Evolutionary conservation across 805 yeast genomes (phyloP).

Genomic region (Ogataea paradorogensis): DNA sequence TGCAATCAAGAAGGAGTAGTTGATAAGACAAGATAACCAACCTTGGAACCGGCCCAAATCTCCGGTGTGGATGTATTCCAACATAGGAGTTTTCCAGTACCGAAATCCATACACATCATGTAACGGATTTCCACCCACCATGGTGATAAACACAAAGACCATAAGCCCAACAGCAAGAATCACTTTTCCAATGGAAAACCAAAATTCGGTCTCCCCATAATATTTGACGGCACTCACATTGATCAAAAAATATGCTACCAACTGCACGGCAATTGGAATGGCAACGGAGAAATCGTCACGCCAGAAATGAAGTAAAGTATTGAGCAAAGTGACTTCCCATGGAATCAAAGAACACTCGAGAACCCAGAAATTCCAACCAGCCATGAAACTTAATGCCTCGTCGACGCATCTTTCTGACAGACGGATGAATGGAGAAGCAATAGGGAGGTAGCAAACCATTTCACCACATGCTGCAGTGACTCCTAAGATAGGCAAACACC

Average conservation of each 20-base stretch:
- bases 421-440: conserved; percentile 46
- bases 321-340: conserved; percentile 46
- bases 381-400: conserved; percentile 42
- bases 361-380: conserved; percentile 52
- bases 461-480: conserved; percentile 45
- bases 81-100: conserved; percentile 34
- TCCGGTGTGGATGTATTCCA: conserved; percentile 40
- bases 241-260: conserved; percentile 40
- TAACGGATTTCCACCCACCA: conserved; percentile 51
- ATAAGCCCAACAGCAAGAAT: conserved; percentile 43
- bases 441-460: conserved; percentile 45
- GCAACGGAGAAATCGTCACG: conserved; percentile 44
- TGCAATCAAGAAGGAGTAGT: conserved; percentile 42
- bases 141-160: conserved; percentile 43
- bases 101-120: conserved; percentile 38
- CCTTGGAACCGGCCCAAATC: conserved; percentile 44
- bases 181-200: conserved; percentile 43
- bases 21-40: conserved; percentile 27
- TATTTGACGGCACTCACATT: conserved; percentile 43
- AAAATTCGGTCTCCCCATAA: conserved; percentile 50
- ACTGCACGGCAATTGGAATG: conserved; percentile 42
- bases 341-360: conserved; percentile 47
- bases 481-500: conserved; percentile 42
- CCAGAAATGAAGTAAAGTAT: conserved; percentile 48
- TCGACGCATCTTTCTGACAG: conserved; percentile 47